Percentiles rank a stretch among this genome's conserved stretches.
Evolutionary conservation across 108 stramenopile genomes (phyloP).

Genomic region (Nitzschia sp.): DNA sequence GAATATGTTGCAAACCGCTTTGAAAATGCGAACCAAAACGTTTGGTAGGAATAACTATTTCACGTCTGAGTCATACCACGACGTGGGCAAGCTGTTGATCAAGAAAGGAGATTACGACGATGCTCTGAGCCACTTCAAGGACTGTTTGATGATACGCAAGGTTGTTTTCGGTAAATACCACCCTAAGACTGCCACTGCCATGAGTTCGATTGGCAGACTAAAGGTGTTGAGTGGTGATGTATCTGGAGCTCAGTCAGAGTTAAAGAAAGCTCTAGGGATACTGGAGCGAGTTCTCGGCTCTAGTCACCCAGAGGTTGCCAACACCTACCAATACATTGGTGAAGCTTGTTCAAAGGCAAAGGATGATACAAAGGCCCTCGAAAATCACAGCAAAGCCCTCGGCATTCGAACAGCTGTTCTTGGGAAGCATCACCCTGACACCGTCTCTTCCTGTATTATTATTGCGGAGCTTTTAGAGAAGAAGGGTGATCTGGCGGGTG

Average conservation of each 20-base stretch:
- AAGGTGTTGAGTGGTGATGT: constrained; percentile 12
- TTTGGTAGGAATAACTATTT: constrained; percentile 21
- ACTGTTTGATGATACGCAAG: constrained; percentile 34
- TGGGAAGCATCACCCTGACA: constrained; percentile 38
- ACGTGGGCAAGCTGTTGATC: constrained; percentile 19
- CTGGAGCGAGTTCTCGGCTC: constrained; percentile 18
- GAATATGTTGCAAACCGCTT: constrained; percentile 7
- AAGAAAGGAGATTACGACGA: constrained; percentile 15
- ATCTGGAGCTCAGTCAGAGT: constrained; percentile 16
- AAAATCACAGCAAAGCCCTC: constrained; percentile 38
- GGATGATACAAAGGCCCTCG: constrained; percentile 30
- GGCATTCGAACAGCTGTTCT: constrained; percentile 25
- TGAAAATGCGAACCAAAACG: constrained; percentile 30
- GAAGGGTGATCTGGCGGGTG: constrained; percentile 28
- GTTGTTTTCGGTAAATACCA: constrained; percentile 31
- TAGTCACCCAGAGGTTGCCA: constrained; percentile 41
- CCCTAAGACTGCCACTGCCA: constrained; percentile 12
- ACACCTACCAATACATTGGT: constrained; percentile 38
- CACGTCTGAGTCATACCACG: constrained; percentile 25
- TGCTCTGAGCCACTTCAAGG: constrained; percentile 31
- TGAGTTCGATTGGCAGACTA: constrained; percentile 27
- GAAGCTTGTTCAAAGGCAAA: constrained; percentile 10
- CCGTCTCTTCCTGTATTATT: constrained; percentile 23
- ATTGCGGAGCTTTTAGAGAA: constrained; percentile 27
- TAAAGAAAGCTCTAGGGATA: constrained; percentile 33